Evolutionary conservation across 331 rosid species (phyloP).

Genomic region (Telfairia occidentalis): DNA sequence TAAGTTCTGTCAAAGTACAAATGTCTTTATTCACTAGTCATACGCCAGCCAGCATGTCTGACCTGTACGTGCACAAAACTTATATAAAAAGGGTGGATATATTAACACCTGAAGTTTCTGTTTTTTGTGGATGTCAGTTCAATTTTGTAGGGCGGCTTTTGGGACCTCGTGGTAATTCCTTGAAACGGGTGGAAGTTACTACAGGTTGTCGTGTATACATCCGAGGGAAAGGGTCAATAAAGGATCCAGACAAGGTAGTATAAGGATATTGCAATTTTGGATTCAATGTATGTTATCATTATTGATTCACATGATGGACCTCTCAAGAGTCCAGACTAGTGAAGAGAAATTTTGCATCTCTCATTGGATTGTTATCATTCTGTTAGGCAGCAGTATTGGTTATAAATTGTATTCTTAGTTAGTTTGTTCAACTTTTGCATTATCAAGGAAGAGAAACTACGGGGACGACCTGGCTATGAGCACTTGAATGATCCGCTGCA

Average conservation of each 20-base stretch:
- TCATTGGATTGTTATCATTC: conserved; percentile 12
- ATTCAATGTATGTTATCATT: background rate
- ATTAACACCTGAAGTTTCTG: conserved; percentile 17
- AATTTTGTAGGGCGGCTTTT: conserved; percentile 96
- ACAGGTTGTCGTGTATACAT: conserved; percentile 94
- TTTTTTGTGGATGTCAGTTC: conserved; percentile 47
- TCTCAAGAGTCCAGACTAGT: background rate
- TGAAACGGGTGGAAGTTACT: conserved; percentile 91
- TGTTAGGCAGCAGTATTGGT: background rate
- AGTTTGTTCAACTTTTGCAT: conserved; percentile 5
- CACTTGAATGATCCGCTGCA: conserved; percentile 90
- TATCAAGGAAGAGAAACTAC: conserved; percentile 80
- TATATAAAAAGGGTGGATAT: background rate
- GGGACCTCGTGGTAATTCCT: conserved; percentile 92
- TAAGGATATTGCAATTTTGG: conserved; percentile 3
- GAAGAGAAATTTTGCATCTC: background rate
- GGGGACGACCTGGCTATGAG: conserved; percentile 97
- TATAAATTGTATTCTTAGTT: conserved; percentile 8
- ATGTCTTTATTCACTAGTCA: background rate
- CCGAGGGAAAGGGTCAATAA: conserved; percentile 89
- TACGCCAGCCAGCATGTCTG: background rate
- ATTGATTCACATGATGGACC: background rate
- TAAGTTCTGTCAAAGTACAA: conserved; percentile 21
- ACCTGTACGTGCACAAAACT: background rate
- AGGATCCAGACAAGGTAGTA: conserved; percentile 90